Base-by-base conservation (phyloP, 345 rosid species). In the Microcos paniculata region DNA sequence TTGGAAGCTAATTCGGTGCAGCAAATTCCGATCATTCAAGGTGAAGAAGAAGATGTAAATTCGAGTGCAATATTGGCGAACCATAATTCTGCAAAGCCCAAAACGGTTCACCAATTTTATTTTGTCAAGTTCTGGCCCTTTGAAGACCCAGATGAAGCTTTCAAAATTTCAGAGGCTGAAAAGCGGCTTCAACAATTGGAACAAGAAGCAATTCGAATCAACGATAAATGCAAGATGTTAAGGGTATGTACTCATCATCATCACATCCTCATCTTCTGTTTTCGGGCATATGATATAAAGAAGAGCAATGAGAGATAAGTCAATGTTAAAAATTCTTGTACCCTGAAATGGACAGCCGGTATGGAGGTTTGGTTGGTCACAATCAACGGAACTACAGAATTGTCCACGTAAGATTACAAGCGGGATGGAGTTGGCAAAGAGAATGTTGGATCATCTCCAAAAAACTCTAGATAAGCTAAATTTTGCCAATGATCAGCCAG, bases 111-210 rank as follows among this genome's bases (percentile, higher is more conserved):
- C 16, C 57, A 0, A 18, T 46, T 68, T 24, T 68, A 68, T 16
- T 68, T 68, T 11, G 56, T 45, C 40, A 68, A 68, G 72, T 26
- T 46, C 19, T 48, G 42, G 57, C 72, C 40, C n/a, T 26, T 45
- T 46, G 28, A 67, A 26, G 71, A 24, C 55, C 23, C 38, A 14
- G 21, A 67, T 24, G 55, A 45, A 67, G 55, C n/a, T 45, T 46
- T 21, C 19, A 46, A 26, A 67, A 67, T 67, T 46, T 46, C 24
- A 43, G 18, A 66, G 19, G 19, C 35, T 0, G 21, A 24, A 3
- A 31, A 26, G 16, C 14, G 23, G 35, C 26, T 66, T 45, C 33
- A 23, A 24, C 4, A 66, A 16, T 7, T 45, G 55, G 55, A 66
- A 1, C 71, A 45, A 45, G 26, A 66, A 8, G 6, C 1, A 7